phyloP scores from a whole-genome alignment of 2,329 filamentous ascomycete genomes.

The Fusarium subglutinans region DNA sequence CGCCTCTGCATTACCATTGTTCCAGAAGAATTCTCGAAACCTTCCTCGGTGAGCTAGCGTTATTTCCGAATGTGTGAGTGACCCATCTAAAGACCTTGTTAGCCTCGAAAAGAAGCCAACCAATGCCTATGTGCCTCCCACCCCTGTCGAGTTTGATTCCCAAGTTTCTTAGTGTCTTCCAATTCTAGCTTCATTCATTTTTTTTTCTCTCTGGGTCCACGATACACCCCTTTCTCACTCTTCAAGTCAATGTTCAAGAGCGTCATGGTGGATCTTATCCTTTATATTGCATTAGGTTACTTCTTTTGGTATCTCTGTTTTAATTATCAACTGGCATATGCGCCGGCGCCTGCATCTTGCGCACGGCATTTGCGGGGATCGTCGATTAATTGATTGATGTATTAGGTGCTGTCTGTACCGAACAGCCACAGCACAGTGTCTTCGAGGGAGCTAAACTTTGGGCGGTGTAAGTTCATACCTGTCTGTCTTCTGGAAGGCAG shows the following conservation, averaged over 20 bases:
- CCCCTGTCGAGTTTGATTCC: conserved; percentile 15
- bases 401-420: neutral
- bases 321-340: conserved; percentile 27
- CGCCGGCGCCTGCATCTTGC: conserved; percentile 12
- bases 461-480: conserved; percentile 18
- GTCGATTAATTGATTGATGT: neutral
- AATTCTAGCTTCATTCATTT: conserved; percentile 16
- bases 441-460: neutral
- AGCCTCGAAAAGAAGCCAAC: conserved; percentile 42
- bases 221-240: conserved; percentile 21
- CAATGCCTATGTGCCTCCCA: conserved; percentile 19
- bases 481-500: conserved; percentile 23
- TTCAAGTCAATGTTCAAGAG: conserved; percentile 5
- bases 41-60: conserved; percentile 46
- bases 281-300: neutral
- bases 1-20: conserved; percentile 32
- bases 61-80: conserved; percentile 42
- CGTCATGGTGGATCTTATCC: conserved; percentile 31
- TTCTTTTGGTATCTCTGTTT: neutral
- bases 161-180: conserved; percentile 15
- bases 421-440: neutral
- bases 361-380: conserved; percentile 12
- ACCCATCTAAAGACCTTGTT: conserved; percentile 29
- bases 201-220: neutral
- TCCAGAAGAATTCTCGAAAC: conserved; percentile 51